Conservation (phyloP, 768 basidiomycete species). For the Dioszegia aurantiaca region DNA sequence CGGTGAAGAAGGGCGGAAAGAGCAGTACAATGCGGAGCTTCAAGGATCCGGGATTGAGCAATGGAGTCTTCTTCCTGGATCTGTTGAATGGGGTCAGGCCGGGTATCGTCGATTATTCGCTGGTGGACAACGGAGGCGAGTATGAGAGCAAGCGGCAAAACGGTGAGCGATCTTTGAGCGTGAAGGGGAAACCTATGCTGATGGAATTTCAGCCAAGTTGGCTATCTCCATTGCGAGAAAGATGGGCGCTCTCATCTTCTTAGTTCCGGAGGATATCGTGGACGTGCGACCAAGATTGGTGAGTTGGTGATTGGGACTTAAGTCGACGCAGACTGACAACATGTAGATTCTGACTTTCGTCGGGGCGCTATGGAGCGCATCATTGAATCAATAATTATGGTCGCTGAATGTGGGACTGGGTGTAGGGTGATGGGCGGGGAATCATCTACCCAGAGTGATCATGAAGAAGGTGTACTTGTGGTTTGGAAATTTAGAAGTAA, state of each 20-base stretch:
- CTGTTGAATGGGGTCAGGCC: conserved; percentile 85
- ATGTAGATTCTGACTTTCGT: conserved; percentile 80
- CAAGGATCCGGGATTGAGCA: conserved; percentile 86
- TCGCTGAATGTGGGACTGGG: background rate
- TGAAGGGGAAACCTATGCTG: background rate
- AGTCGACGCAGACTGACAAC: conserved; percentile 41
- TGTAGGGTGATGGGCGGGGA: too few species aligned
- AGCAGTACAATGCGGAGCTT: conserved; percentile 70
- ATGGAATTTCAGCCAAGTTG: conserved; percentile 68
- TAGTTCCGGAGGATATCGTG: conserved; percentile 89
- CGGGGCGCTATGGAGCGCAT: conserved; percentile 56
- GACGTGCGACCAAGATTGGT: conserved; percentile 88
- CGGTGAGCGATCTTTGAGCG: conserved; percentile 58
- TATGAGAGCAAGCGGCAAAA: conserved; percentile 91
- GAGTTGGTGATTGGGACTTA: conserved; percentile 46
- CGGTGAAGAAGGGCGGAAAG: conserved; percentile 63
- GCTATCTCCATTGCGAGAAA: conserved; percentile 99
- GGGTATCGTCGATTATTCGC: conserved; percentile 75
- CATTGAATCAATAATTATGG: conserved; percentile 35
- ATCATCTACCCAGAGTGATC: too few species aligned
- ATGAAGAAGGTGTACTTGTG: background rate
- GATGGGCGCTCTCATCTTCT: conserved; percentile 91
- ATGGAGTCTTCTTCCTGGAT: conserved; percentile 88
- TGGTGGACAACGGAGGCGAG: conserved; percentile 35
- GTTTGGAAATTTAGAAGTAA: background rate